phyloP scores from a whole-genome alignment of 495 filamentous ascomycete genomes.

The Penicillium flavigenum region DNA sequence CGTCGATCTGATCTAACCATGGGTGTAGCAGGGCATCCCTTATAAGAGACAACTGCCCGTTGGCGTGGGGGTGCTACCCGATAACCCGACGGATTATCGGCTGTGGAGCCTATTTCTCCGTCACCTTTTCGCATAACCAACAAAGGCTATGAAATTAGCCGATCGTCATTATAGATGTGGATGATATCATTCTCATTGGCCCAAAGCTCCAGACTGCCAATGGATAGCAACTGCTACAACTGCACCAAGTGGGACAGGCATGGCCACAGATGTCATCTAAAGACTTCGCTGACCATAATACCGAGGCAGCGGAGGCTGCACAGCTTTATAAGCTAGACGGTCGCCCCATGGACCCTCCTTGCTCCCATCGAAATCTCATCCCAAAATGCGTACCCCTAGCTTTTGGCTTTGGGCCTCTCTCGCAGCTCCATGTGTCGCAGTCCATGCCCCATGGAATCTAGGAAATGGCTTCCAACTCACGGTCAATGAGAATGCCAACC shows the following conservation, averaged over 20 bases:
- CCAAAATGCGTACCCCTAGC: constrained; percentile 20
- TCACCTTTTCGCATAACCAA: constrained; percentile 4
- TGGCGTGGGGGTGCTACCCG: constrained; percentile 17
- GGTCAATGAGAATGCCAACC: constrained; percentile 17
- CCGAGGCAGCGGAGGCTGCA: no score
- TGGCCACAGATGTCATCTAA: constrained; percentile 3
- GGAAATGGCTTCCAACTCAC: constrained; percentile 21
- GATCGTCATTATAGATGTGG: constrained; percentile 19
- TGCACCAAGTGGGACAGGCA: constrained; percentile 2
- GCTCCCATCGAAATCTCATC: background rate
- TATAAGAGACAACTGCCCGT: constrained; percentile 15
- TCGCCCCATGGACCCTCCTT: background rate
- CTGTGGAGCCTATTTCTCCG: constrained; percentile 17
- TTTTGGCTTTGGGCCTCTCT: constrained; percentile 21
- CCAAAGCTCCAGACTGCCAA: background rate
- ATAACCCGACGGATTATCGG: constrained; percentile 20
- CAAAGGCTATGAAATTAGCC: constrained; percentile 2
- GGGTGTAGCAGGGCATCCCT: background rate
- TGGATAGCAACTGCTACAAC: background rate
- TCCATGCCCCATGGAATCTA: constrained; percentile 17
- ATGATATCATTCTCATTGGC: background rate
- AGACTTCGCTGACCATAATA: background rate
- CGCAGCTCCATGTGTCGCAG: constrained; percentile 15
- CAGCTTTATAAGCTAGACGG: background rate
- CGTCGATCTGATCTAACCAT: background rate